Evolutionary conservation across 306 rosid species (phyloP).

Genomic region (Trifolium pratense): DNA sequence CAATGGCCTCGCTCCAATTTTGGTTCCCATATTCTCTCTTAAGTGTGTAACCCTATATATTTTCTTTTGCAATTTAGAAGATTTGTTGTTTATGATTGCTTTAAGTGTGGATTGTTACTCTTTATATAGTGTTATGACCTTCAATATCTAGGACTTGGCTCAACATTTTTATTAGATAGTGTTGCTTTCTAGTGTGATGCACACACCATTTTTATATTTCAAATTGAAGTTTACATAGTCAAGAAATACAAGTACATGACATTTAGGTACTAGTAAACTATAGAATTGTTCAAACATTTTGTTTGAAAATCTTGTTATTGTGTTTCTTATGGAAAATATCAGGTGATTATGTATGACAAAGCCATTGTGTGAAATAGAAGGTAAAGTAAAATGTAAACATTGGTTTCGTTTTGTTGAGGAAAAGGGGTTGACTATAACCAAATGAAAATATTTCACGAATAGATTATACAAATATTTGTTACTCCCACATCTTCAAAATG

Average conservation of each 20-base stretch:
- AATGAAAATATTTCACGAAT: too few species aligned
- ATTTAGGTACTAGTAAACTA: background rate
- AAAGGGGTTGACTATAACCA: too few species aligned
- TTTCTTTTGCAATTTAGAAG: background rate
- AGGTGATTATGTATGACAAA: background rate
- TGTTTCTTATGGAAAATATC: background rate
- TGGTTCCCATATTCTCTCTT: constrained; percentile 46
- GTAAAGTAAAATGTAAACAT: background rate
- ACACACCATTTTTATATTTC: background rate
- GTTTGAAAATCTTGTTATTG: background rate
- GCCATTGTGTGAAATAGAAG: background rate
- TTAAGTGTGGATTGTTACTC: background rate
- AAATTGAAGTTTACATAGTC: constrained; percentile 10
- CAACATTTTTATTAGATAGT: background rate
- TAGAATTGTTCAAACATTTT: background rate
- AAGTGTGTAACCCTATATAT: background rate
- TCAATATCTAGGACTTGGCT: background rate
- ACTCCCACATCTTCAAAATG: too few species aligned
- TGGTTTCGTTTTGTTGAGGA: background rate
- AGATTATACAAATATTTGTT: too few species aligned
- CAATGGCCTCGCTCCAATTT: constrained; percentile 44
- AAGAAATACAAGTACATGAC: background rate
- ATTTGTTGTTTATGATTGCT: constrained; percentile 4
- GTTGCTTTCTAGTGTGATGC: background rate
- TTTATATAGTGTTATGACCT: background rate